phyloP scores from a whole-genome alignment of 345 rosid species.

The Bruguiera parviflora region DNA sequence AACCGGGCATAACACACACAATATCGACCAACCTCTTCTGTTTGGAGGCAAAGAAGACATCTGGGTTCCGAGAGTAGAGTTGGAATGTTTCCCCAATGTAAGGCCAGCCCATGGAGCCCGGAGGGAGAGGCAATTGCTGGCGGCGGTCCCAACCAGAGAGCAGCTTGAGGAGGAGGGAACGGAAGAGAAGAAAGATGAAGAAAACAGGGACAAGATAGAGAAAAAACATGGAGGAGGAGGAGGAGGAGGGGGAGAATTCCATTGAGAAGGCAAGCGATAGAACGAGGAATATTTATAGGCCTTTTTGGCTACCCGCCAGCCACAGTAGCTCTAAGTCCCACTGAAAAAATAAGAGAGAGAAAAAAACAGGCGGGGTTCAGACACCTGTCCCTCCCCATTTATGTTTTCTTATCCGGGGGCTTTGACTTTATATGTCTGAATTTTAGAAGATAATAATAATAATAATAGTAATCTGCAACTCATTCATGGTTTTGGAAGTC shows the following conservation, averaged over 20 bases:
- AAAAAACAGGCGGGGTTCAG: too few relatives aligned
- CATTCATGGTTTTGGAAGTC: constrained; percentile 26
- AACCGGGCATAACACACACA: too few relatives aligned
- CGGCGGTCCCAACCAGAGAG: constrained; percentile 8
- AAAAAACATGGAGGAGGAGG: constrained; percentile 3
- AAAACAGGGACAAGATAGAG: constrained; percentile 24
- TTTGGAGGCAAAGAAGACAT: constrained; percentile 71
- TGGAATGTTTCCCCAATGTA: constrained; percentile 82
- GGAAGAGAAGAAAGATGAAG: constrained; percentile 30
- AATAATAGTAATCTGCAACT: constrained; percentile 21
- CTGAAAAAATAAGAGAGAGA: too few relatives aligned
- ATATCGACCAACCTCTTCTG: constrained; percentile 38
- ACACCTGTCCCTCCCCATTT: too few relatives aligned
- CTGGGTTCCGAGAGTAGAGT: constrained; percentile 87
- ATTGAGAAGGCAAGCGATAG: constrained; percentile 24
- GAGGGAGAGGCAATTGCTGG: constrained; percentile 59
- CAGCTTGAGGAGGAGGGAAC: constrained; percentile 27
- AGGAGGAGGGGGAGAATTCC: constrained; percentile 24
- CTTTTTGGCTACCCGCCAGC: neutral
- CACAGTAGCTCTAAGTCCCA: too few relatives aligned
- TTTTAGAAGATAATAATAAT: too few relatives aligned
- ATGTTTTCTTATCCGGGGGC: too few relatives aligned
- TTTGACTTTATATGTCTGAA: too few relatives aligned
- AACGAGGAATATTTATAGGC: constrained; percentile 32
- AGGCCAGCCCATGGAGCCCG: constrained; percentile 85